These are phyloP conservation scores for Chlorella sp. DNA, from an alignment of 139 green algal genomes.

Conservation along the genomic window DNA sequence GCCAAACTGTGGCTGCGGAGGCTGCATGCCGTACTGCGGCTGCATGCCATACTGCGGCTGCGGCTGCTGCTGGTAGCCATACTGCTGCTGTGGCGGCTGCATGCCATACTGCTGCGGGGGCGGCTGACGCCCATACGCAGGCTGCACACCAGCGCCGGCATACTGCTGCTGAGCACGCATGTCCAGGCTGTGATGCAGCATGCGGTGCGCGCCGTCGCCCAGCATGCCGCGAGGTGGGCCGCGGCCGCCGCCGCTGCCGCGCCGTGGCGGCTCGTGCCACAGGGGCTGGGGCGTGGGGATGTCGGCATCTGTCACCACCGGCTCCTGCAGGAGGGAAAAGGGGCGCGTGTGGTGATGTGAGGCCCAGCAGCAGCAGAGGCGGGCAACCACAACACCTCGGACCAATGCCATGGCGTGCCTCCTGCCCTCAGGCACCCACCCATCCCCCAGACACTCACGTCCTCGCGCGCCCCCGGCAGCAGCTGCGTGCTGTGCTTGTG, in stretches of 20 bases:
- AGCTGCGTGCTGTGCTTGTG: conserved; percentile 56
- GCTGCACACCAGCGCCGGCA: not conserved
- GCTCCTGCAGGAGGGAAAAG: not conserved
- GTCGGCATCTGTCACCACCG: conserved; percentile 53
- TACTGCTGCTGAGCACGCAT: conserved; percentile 19
- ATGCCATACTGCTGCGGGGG: not conserved
- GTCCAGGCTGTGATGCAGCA: conserved; percentile 54
- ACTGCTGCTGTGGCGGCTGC: not conserved
- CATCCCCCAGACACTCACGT: conserved; percentile 10
- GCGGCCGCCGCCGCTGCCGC: conserved; percentile 20
- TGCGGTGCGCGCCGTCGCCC: conserved; percentile 48
- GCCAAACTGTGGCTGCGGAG: not conserved
- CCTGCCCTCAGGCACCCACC: not conserved
- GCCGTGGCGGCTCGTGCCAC: conserved; percentile 62
- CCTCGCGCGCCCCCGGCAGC: conserved; percentile 47
- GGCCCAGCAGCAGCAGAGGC: too few species aligned
- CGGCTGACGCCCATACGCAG: not conserved
- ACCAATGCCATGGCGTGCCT: too few species aligned
- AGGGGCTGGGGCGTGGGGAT: conserved; percentile 52
- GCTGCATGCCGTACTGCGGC: conserved; percentile 26
- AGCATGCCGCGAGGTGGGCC: conserved; percentile 31
- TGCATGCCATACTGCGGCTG: conserved; percentile 23
- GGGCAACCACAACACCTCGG: too few species aligned
- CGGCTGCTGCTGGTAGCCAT: not conserved
- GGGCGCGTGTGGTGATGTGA: not conserved